Conservation (phyloP, 352 stramenopile genomes). For the Globisporangium camurandrum region DNA sequence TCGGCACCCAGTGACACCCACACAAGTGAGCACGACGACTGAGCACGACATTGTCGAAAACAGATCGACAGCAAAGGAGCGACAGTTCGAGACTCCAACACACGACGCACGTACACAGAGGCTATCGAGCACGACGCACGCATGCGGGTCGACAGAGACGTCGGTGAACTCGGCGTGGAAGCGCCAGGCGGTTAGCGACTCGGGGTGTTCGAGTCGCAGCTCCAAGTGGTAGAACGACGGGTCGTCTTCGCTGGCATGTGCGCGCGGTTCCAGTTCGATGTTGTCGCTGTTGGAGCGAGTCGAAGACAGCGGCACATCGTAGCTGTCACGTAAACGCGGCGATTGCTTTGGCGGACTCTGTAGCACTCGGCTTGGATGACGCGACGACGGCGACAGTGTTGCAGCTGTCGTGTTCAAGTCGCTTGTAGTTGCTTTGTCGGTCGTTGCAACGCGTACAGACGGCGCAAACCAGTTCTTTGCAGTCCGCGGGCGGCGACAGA, state of each 20-base stretch:
- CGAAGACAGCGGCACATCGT: not conserved
- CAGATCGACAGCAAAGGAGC: not conserved
- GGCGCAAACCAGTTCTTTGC: constrained; percentile 10
- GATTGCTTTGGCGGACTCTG: not conserved
- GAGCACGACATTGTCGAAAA: not conserved
- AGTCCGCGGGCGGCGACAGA: not conserved
- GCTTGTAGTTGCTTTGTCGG: not conserved
- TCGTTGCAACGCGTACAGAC: not conserved
- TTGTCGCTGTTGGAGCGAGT: not conserved
- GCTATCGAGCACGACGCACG: constrained; percentile 29
- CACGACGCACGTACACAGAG: constrained; percentile 23
- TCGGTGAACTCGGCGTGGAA: constrained; percentile 47
- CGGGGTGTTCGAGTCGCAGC: constrained; percentile 32
- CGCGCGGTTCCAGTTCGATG: not conserved
- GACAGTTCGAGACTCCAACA: not conserved
- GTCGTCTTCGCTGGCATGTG: constrained; percentile 19
- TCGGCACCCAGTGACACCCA: not conserved
- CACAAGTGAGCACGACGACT: not conserved
- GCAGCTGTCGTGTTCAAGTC: not conserved
- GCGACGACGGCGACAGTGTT: no score
- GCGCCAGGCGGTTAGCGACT: constrained; percentile 25
- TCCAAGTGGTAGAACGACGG: constrained; percentile 46
- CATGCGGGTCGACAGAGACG: constrained; percentile 15
- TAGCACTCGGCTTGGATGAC: no score
- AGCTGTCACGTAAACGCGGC: not conserved